Evolutionary conservation across 805 yeast species (phyloP), one percentile per base, ranked within the genome.

Genomic region (Ogataea philodendri): DNA sequence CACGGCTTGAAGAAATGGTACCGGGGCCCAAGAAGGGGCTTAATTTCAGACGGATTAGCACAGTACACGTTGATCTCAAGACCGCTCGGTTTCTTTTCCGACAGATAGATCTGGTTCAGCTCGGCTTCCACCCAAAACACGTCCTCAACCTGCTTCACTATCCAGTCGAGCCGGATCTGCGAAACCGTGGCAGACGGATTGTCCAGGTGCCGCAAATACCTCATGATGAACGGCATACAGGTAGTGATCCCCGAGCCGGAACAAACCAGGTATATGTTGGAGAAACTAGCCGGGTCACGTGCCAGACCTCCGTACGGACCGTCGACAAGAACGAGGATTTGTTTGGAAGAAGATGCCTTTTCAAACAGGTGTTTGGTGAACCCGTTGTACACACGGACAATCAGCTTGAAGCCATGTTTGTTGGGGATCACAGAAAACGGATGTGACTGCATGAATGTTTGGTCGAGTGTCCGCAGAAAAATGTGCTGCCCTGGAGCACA

Each of bases 401-500:
- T 52, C 25, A 76, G 59, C 44, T 65, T 68, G 55, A 75, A 49
- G 14, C 44, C 54, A 1, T 52, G 49, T 15, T 46, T 49, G 16
- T 60, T 44, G 3, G 71, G 65, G 17, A 69, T 42, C 7, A 74
- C 67, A 1, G 80, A 73, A 48, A 76, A 76, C 9, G 81, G 81
- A 54, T 76, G 82, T 43, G 67, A 73, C 41, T 75, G 78, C 14
- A 73, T 45, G 15, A 73, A 55, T 24, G 65, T 58, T 10, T 62
- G 43, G 2, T 72, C 76, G 3, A 60, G 57, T 38, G 72, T 70
- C 46, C 79, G 62, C 14, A 76, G 52, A 44, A 61, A 72, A 5
- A 74, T 57, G 53, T 76, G 82, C 41, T 76, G 81, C 15, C 82
- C 81, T 1, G 80, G 72, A 10, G 29, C 46, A 80, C 80, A 74